Evolutionary conservation across 495 filamentous ascomycete species (phyloP).

Genomic region (Evernia prunastri): DNA sequence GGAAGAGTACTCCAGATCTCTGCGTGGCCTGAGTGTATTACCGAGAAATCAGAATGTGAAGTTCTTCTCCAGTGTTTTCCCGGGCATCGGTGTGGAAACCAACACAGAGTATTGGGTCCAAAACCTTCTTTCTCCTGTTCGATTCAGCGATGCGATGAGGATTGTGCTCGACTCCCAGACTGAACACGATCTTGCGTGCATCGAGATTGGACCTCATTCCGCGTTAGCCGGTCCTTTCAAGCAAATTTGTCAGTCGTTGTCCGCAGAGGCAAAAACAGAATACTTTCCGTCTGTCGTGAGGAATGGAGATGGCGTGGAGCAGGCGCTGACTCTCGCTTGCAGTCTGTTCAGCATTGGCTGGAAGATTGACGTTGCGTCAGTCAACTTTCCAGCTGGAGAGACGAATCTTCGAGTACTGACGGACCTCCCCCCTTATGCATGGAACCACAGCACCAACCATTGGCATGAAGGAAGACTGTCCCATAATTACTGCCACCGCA

Average conservation of each 20-base stretch:
- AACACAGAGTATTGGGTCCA: slow-evolving; percentile 16
- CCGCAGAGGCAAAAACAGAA: slow-evolving; percentile 18
- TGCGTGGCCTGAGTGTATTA: background rate
- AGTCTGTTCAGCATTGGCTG: slow-evolving; percentile 16
- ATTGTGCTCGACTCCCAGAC: background rate
- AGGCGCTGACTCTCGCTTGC: slow-evolving; percentile 5
- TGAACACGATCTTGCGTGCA: slow-evolving; percentile 11
- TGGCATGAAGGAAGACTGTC: slow-evolving; percentile 45
- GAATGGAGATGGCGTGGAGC: background rate
- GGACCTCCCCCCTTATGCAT: slow-evolving; percentile 41
- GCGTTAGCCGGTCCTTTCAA: slow-evolving; percentile 51
- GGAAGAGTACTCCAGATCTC: slow-evolving; percentile 8
- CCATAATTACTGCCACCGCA: slow-evolving; percentile 21
- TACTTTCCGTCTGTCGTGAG: slow-evolving; percentile 10
- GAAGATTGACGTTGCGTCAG: slow-evolving; percentile 12
- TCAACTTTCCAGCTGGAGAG: slow-evolving; percentile 19
- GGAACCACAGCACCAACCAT: slow-evolving; percentile 32
- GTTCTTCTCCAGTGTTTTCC: slow-evolving; percentile 8
- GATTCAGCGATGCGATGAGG: slow-evolving; percentile 13
- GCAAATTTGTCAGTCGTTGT: slow-evolving; percentile 33
- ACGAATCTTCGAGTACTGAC: slow-evolving; percentile 11
- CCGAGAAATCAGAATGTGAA: background rate
- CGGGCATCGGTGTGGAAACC: slow-evolving; percentile 7
- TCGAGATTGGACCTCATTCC: slow-evolving; percentile 52
- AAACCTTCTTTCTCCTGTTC: slow-evolving; percentile 13